phyloP scores from a whole-genome alignment of 139 green algal genomes.

The Choricystis sp. region DNA sequence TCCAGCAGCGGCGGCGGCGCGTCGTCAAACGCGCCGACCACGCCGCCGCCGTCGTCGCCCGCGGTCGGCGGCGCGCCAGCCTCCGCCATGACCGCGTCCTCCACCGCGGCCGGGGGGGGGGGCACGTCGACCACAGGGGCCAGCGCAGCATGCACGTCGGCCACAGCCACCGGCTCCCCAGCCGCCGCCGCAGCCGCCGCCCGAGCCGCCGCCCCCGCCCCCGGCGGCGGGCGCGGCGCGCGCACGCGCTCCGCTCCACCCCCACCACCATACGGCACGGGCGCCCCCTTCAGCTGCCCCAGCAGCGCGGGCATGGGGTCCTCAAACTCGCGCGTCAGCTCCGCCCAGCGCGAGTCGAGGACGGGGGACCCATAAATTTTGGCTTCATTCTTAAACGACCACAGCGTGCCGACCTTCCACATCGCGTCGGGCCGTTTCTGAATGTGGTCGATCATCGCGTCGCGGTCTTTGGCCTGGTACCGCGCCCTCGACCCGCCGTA shows the following conservation, averaged over 20 bases:
- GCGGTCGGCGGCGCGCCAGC: too few species aligned
- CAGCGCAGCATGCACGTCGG: too few species aligned
- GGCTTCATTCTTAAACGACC: slow-evolving; percentile 56
- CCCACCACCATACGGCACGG: background rate
- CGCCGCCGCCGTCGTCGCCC: too few species aligned
- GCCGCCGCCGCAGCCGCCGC: background rate
- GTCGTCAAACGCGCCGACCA: too few species aligned
- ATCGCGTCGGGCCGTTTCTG: slow-evolving; percentile 32
- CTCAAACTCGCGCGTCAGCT: background rate
- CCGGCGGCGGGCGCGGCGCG: background rate
- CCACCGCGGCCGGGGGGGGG: background rate
- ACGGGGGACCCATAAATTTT: slow-evolving; percentile 70
- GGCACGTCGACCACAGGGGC: too few species aligned
- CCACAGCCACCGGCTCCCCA: background rate
- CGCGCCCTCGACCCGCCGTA: slow-evolving; percentile 14
- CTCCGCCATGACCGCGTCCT: background rate
- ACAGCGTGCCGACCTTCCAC: slow-evolving; percentile 54
- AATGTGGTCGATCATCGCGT: slow-evolving; percentile 42
- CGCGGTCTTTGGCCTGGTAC: slow-evolving; percentile 42
- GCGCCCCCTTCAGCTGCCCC: background rate
- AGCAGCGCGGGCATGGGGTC: background rate
- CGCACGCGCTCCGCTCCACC: too few species aligned
- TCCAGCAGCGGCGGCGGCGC: too few species aligned
- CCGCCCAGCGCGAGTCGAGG: slow-evolving; percentile 38
- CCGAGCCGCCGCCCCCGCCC: background rate